These are phyloP conservation scores for Epichloe aotearoae DNA, from an alignment of 2,329 filamentous ascomycete species.

Conservation along the genomic window DNA sequence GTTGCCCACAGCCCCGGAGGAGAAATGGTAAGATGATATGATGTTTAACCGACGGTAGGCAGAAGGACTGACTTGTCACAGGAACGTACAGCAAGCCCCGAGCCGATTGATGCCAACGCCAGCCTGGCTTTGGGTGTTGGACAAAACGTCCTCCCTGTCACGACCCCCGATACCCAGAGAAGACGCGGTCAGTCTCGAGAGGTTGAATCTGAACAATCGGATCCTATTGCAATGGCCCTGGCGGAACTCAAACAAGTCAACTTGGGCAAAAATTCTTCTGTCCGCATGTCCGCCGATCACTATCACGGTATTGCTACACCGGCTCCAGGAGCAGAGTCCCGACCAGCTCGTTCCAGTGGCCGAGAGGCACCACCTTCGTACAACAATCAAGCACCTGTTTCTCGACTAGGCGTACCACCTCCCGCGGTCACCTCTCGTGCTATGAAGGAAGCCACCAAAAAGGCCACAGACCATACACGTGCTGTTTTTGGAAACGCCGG, in stretches of 20 bases:
- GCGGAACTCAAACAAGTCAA: constrained; percentile 81
- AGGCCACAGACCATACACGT: constrained; percentile 71
- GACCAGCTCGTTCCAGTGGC: constrained; percentile 28
- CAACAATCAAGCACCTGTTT: constrained; percentile 50
- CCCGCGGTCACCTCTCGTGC: constrained; percentile 85
- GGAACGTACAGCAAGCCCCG: constrained; percentile 50
- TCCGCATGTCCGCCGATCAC: constrained; percentile 85
- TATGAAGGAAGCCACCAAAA: constrained; percentile 94
- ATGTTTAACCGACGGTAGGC: neutral
- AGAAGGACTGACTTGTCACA: constrained; percentile 10
- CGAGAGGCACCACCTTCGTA: constrained; percentile 62
- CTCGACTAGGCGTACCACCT: constrained; percentile 73
- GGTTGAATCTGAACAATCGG: constrained; percentile 46
- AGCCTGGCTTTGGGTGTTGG: constrained; percentile 90
- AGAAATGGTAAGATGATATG: constrained; percentile 3
- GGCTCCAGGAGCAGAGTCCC: constrained; percentile 37
- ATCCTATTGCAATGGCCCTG: constrained; percentile 84
- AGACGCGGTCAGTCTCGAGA: constrained; percentile 16
- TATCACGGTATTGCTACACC: constrained; percentile 91
- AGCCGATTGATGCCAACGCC: constrained; percentile 81
- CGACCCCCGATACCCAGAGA: constrained; percentile 54
- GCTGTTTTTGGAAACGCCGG: constrained; percentile 48
- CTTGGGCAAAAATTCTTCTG: constrained; percentile 62
- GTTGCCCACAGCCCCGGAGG: constrained; percentile 16
- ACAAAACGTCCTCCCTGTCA: constrained; percentile 90